Conservation (phyloP, 768 basidiomycete genomes). For the Tephrocybe sp. region DNA sequence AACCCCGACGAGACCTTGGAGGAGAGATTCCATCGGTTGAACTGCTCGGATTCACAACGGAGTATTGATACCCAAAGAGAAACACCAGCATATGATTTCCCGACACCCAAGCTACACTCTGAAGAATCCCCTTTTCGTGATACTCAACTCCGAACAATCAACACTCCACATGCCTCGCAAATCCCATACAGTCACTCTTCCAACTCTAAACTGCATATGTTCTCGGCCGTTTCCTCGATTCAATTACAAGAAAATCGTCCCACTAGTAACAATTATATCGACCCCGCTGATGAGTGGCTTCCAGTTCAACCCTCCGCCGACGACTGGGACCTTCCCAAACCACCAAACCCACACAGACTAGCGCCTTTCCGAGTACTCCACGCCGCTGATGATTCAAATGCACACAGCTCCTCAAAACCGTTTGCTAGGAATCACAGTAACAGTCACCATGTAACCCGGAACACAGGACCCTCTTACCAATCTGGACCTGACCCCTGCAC, state of each 20-base stretch:
- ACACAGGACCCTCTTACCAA: background rate
- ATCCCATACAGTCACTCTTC: background rate
- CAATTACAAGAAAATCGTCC: slow-evolving; percentile 6
- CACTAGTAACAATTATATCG: background rate
- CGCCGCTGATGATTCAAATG: background rate
- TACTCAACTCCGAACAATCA: slow-evolving; percentile 9
- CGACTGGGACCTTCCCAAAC: slow-evolving; percentile 11
- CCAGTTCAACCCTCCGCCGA: slow-evolving; percentile 9
- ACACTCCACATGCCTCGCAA: slow-evolving; percentile 7
- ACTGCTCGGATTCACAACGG: background rate
- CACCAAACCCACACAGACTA: background rate
- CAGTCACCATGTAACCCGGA: background rate
- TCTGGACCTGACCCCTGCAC: background rate
- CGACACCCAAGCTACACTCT: slow-evolving; percentile 1
- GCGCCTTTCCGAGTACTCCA: background rate
- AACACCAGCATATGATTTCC: background rate
- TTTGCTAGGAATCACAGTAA: background rate
- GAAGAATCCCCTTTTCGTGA: slow-evolving; percentile 15
- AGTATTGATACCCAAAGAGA: background rate
- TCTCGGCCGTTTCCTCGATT: slow-evolving; percentile 3
- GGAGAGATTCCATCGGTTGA: background rate
- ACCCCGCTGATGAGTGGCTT: background rate
- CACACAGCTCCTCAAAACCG: background rate
- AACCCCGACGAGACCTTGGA: background rate
- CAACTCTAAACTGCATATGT: slow-evolving; percentile 6